These are phyloP conservation scores for Westerdykella ornata DNA, from an alignment of 2,329 filamentous ascomycete genomes.

Conservation along the genomic window DNA sequence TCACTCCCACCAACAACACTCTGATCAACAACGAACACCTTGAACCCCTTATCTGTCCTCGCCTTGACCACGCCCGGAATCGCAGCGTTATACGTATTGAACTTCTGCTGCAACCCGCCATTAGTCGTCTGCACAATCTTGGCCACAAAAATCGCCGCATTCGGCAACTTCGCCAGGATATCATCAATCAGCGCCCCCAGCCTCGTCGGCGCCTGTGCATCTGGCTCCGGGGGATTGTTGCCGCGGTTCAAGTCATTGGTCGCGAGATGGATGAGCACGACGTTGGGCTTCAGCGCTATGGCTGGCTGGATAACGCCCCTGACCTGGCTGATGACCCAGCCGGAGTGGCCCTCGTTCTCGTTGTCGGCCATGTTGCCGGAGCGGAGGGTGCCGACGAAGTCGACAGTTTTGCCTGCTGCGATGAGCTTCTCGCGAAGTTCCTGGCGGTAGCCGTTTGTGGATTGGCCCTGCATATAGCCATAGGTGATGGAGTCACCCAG, in stretches of 20 bases:
- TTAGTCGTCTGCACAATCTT: slow-evolving; percentile 26
- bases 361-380: slow-evolving; percentile 31
- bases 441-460: slow-evolving; percentile 37
- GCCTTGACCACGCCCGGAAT: slow-evolving; percentile 18
- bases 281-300: slow-evolving; percentile 15
- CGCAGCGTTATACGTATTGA: slow-evolving; percentile 18
- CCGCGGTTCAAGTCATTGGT: slow-evolving; percentile 18
- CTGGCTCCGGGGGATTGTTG: slow-evolving; percentile 11
- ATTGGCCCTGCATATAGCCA: slow-evolving; percentile 23
- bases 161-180: slow-evolving; percentile 22
- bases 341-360: slow-evolving; percentile 30
- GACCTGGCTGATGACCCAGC: slow-evolving; percentile 28
- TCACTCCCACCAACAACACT: slow-evolving; percentile 12
- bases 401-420: slow-evolving; percentile 13
- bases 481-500: slow-evolving; percentile 24
- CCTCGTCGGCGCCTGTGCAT: slow-evolving; percentile 26
- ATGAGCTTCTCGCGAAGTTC: slow-evolving; percentile 21
- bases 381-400: slow-evolving; percentile 29
- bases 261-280: slow-evolving; percentile 20
- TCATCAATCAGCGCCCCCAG: slow-evolving; percentile 30
- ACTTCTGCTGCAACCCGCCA: slow-evolving; percentile 8
- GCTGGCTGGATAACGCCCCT: slow-evolving; percentile 7
- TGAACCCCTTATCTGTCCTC: slow-evolving; percentile 14
- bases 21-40: slow-evolving; percentile 24
- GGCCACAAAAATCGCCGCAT: slow-evolving; percentile 35